Percentiles rank a stretch among this genome's conserved stretches.
phyloP scores from a whole-genome alignment of 2,329 filamentous ascomycete species.

The Aspergillus amoenus region DNA sequence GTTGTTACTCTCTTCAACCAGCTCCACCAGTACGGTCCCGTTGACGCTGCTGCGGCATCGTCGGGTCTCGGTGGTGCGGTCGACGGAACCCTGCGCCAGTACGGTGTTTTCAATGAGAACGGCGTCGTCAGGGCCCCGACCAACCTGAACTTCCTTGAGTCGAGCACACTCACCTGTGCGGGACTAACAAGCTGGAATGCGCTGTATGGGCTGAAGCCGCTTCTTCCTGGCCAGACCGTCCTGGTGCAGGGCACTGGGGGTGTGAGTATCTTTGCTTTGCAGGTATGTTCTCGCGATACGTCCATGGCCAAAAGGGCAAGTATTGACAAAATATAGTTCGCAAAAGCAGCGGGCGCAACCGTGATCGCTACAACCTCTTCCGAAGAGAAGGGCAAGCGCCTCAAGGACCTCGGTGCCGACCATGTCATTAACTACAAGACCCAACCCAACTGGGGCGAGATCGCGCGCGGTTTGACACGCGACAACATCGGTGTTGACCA shows the following conservation, averaged over 20 bases:
- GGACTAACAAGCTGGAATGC: slow-evolving; percentile 67
- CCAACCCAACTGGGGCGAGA: slow-evolving; percentile 59
- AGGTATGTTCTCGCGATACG: slow-evolving; percentile 33
- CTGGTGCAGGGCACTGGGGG: slow-evolving; percentile 63
- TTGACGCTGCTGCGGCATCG: slow-evolving; percentile 37
- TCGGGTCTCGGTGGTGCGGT: slow-evolving; percentile 67
- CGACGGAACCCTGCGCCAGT: slow-evolving; percentile 67
- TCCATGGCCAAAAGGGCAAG: background rate
- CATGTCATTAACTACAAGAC: slow-evolving; percentile 62
- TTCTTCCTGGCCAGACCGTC: slow-evolving; percentile 57
- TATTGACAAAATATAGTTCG: slow-evolving; percentile 35
- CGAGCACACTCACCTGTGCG: slow-evolving; percentile 60
- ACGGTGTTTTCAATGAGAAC: slow-evolving; percentile 65
- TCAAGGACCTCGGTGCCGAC: slow-evolving; percentile 58
- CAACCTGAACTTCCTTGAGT: slow-evolving; percentile 55
- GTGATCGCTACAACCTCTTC: slow-evolving; percentile 62
- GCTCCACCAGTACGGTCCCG: slow-evolving; percentile 52
- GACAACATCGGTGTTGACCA: slow-evolving; percentile 59
- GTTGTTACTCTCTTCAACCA: slow-evolving; percentile 61
- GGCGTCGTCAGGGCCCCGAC: slow-evolving; percentile 65
- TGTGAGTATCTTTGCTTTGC: slow-evolving; percentile 58
- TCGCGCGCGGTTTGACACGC: slow-evolving; percentile 53
- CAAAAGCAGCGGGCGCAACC: slow-evolving; percentile 51
- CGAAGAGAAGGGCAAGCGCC: slow-evolving; percentile 52
- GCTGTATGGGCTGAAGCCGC: slow-evolving; percentile 56